phyloP scores from a whole-genome alignment of 2,329 filamentous ascomycete genomes.

The Colletotrichum truncatum region DNA sequence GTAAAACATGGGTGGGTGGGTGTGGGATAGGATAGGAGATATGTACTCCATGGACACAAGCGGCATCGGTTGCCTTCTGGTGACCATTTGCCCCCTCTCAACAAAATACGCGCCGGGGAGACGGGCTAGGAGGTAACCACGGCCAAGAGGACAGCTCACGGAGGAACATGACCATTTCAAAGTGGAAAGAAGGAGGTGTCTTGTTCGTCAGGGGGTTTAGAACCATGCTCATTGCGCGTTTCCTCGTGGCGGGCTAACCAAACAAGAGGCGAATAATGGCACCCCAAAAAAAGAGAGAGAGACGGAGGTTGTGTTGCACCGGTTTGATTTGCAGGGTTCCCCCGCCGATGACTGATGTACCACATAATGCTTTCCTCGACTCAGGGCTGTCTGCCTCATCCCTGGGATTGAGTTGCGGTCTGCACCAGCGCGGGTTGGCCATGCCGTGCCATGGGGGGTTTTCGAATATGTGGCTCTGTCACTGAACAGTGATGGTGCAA shows the following conservation, averaged over 20 bases:
- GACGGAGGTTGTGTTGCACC: conserved; percentile 24
- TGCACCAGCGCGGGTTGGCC: not conserved
- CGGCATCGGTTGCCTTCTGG: not conserved
- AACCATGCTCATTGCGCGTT: conserved; percentile 9
- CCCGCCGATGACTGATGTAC: too few species aligned
- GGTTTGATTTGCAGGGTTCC: conserved; percentile 16
- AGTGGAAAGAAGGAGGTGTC: not conserved
- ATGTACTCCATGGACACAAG: conserved; percentile 1
- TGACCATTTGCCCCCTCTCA: not conserved
- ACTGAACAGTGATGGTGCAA: not conserved
- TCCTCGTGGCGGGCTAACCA: conserved; percentile 18
- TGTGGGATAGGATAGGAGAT: conserved; percentile 1
- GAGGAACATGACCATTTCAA: not conserved
- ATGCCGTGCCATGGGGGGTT: not conserved
- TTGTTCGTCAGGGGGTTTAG: not conserved
- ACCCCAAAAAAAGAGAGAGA: not conserved
- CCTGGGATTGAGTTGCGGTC: conserved; percentile 12
- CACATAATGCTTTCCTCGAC: too few species aligned
- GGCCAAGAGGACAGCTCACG: too few species aligned
- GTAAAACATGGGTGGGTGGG: conserved; percentile 9
- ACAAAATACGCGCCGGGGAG: too few species aligned
- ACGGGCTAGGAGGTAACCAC: too few species aligned
- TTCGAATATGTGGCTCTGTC: not conserved
- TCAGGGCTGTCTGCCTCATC: conserved; percentile 12
- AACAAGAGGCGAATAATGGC: too few species aligned